A percentile compares a stretch with the other conserved stretches of the same genome.
These are phyloP conservation scores for Geosmithia putterillii DNA, from an alignment of 2,329 filamentous ascomycete species.

Conservation along the genomic window DNA sequence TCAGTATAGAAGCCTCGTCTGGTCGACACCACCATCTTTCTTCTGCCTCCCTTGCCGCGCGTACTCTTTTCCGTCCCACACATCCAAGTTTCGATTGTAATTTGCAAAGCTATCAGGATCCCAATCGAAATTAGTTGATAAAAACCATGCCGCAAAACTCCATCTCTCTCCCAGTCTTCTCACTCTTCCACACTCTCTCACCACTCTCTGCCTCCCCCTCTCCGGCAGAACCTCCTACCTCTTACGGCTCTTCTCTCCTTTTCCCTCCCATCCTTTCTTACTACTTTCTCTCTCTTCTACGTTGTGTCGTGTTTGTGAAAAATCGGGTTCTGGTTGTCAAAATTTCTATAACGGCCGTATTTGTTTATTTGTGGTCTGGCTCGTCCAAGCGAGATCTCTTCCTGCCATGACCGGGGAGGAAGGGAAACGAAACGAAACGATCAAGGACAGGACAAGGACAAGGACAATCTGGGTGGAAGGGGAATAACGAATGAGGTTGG, in stretches of 20 bases:
- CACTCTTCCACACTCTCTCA: neutral
- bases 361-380: neutral
- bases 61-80: constrained; percentile 23
- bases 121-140: constrained; percentile 41
- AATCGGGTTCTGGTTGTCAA: neutral
- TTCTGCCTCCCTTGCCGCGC: constrained; percentile 25
- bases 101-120: constrained; percentile 41
- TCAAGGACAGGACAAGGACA: too few species aligned
- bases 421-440: too few species aligned
- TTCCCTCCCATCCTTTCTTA: neutral
- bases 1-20: constrained; percentile 17
- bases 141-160: constrained; percentile 7
- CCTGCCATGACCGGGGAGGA: too few species aligned
- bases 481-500: neutral
- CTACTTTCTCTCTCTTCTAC: neutral
- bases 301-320: neutral
- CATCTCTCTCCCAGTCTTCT: neutral
- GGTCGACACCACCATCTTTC: constrained; percentile 18
- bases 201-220: neutral
- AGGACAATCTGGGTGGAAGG: too few species aligned
- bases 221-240: too few species aligned
- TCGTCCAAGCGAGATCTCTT: too few species aligned
- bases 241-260: too few species aligned
- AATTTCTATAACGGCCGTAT: neutral
- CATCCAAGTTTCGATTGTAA: constrained; percentile 43